These are phyloP conservation scores for Globisporangium alternatum DNA, from an alignment of 352 stramenopile genomes.

Conservation along the genomic window DNA sequence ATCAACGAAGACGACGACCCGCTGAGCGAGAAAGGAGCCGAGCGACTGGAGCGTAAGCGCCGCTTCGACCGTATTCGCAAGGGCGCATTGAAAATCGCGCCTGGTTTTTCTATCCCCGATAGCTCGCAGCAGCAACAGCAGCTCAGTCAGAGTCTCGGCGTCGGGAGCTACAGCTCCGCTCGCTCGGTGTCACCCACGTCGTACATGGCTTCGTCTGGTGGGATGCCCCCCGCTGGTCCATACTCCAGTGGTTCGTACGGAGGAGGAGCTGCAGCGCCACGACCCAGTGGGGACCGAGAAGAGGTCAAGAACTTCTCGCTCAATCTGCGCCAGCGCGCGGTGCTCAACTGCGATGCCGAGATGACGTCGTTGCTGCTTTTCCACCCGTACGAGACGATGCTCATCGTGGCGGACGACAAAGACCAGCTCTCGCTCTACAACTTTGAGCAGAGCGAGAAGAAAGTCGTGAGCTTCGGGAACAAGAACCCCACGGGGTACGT, in stretches of 20 bases:
- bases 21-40: slow-evolving; percentile 67
- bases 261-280: slow-evolving; percentile 9
- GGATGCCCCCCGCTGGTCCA: slow-evolving; percentile 20
- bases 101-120: slow-evolving; percentile 44
- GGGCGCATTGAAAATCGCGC: slow-evolving; percentile 53
- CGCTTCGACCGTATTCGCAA: slow-evolving; percentile 64
- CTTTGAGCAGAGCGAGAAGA: slow-evolving; percentile 88
- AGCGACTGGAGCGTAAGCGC: slow-evolving; percentile 58
- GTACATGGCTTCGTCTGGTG: slow-evolving; percentile 14
- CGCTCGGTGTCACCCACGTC: slow-evolving; percentile 17
- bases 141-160: not conserved
- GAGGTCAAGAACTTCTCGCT: slow-evolving; percentile 78
- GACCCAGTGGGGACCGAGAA: slow-evolving; percentile 43
- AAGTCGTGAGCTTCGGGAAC: slow-evolving; percentile 82
- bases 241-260: slow-evolving; percentile 38
- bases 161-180: slow-evolving; percentile 11
- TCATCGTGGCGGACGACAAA: slow-evolving; percentile 94
- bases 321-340: slow-evolving; percentile 86
- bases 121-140: not conserved
- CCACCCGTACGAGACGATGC: slow-evolving; percentile 92
- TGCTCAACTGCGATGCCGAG: slow-evolving; percentile 92
- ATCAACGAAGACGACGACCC: slow-evolving; percentile 72
- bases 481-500: slow-evolving; percentile 77
- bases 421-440: slow-evolving; percentile 96
- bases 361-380: slow-evolving; percentile 96